Evolutionary conservation across 495 filamentous ascomycete genomes (phyloP), one percentile per base, ranked within the genome.

Genomic region (Staphylotrichum tortipilum): DNA sequence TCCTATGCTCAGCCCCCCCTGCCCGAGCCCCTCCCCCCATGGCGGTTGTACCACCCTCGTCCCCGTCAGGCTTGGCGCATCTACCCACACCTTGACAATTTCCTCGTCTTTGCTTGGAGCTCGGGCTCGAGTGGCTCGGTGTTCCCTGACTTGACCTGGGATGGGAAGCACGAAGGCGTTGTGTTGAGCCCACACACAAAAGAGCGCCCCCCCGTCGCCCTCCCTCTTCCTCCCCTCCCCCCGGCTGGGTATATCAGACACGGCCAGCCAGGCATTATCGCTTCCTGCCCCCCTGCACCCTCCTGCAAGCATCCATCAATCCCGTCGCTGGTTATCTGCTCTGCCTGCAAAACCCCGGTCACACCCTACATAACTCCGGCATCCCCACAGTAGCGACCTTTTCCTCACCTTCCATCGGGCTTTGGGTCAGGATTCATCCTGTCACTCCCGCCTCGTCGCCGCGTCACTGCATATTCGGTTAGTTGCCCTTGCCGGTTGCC

Each of bases 11-110:
- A n/a, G n/a, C n/a, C n/a, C n/a, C n/a, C n/a, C n/a, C n/a, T n/a
- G n/a, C n/a, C n/a, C n/a, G n/a, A n/a, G n/a, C 39, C 21, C 6
- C 0, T 24, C 41, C 26, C 15, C 17, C 41, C 40, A 43, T 34
- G 22, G 46, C 26, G 14, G 35, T 9, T 64, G 68, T 69, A 59
- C 63, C 64, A 67, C 66, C 53, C 29, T 48, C 39, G 50, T 65
- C 63, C 60, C 68, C 52, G 35, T 51, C 50, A 55, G 66, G 60
- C 59, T 61, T 68, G 67, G 64, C 70, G 62, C 60, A 64, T 63
- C 54, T 17, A 43, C 35, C 43, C 68, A 71, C 66, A 61, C 61
- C 63, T 64, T 52, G 54, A 52, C 54, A 64, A 56, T 52, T 55
- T 58, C 61, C 60, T 59, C 59, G 49, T 44, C 52, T 54, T 60